These are phyloP conservation scores for Nephelium lappaceum DNA, from an alignment of 345 rosid species.

Conservation along the genomic window DNA sequence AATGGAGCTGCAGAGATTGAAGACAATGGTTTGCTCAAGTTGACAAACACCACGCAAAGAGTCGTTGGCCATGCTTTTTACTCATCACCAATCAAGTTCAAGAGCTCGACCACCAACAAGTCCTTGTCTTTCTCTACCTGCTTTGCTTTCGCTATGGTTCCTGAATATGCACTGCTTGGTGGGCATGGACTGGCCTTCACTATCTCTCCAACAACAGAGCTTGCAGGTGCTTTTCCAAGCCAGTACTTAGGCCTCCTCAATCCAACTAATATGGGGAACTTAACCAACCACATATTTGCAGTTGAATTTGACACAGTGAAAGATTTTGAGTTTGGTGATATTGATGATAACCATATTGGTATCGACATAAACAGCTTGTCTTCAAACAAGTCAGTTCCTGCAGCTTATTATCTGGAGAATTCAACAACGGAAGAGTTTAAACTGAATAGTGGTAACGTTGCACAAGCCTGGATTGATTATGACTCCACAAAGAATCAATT, in stretches of 20 bases:
- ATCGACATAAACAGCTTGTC: slow-evolving; percentile 63
- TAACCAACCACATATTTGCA: slow-evolving; percentile 64
- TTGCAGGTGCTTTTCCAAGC: slow-evolving; percentile 56
- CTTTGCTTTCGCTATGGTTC: slow-evolving; percentile 75
- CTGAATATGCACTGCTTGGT: slow-evolving; percentile 65
- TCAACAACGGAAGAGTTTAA: slow-evolving; percentile 39
- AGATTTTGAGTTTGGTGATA: slow-evolving; percentile 69
- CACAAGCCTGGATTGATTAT: slow-evolving; percentile 90
- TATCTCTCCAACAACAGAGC: slow-evolving; percentile 54
- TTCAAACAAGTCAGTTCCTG: slow-evolving; percentile 62
- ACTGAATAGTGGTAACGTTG: slow-evolving; percentile 51
- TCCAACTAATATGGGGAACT: slow-evolving; percentile 45
- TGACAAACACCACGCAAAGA: slow-evolving; percentile 57
- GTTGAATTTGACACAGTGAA: slow-evolving; percentile 86
- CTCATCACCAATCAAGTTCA: slow-evolving; percentile 62
- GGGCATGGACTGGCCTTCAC: slow-evolving; percentile 88
- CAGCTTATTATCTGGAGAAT: slow-evolving; percentile 49
- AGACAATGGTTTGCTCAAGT: slow-evolving; percentile 52
- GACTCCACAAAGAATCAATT: slow-evolving; percentile 57
- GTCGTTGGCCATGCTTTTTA: slow-evolving; percentile 82
- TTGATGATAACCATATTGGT: slow-evolving; percentile 83
- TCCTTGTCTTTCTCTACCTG: slow-evolving; percentile 75
- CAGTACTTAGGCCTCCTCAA: slow-evolving; percentile 75
- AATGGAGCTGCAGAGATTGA: slow-evolving; percentile 55
- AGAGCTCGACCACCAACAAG: slow-evolving; percentile 39